Evolutionary conservation across 1,284 basidiomycete genomes (phyloP).

Genomic region (Schizopora paradoxa): DNA sequence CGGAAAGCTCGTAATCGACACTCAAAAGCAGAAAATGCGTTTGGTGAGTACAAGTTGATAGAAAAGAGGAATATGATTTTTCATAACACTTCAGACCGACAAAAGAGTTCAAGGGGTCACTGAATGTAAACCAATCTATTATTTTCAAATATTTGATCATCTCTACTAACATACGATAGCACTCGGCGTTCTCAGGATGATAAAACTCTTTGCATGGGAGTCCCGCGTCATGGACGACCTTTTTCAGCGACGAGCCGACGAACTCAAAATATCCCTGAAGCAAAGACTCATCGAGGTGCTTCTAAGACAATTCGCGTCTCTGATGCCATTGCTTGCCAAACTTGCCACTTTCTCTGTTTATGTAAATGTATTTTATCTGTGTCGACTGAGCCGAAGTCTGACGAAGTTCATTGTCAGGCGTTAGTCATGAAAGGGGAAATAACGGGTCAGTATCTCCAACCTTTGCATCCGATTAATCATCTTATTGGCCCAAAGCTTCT

Average conservation of each 20-base stretch:
- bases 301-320: background rate
- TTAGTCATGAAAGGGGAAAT: background rate
- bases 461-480: background rate
- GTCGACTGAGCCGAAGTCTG: background rate
- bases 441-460: background rate
- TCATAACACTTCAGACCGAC: constrained; percentile 26
- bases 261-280: background rate
- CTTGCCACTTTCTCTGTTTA: background rate
- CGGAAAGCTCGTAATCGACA: constrained; percentile 14
- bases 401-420: background rate
- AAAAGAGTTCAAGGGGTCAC: constrained; percentile 33
- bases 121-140: constrained; percentile 24
- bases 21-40: constrained; percentile 20
- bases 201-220: constrained; percentile 62
- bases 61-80: too few species aligned
- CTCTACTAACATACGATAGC: constrained; percentile 6
- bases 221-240: constrained; percentile 37
- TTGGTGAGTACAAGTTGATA: background rate
- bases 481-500: too few species aligned
- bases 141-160: constrained; percentile 2
- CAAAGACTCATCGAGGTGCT: background rate
- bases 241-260: constrained; percentile 29
- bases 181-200: constrained; percentile 33
- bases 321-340: background rate
- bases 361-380: background rate